Evolutionary conservation across 1,139 yeast species (phyloP).

Genomic region (Taiozyma sp.): DNA sequence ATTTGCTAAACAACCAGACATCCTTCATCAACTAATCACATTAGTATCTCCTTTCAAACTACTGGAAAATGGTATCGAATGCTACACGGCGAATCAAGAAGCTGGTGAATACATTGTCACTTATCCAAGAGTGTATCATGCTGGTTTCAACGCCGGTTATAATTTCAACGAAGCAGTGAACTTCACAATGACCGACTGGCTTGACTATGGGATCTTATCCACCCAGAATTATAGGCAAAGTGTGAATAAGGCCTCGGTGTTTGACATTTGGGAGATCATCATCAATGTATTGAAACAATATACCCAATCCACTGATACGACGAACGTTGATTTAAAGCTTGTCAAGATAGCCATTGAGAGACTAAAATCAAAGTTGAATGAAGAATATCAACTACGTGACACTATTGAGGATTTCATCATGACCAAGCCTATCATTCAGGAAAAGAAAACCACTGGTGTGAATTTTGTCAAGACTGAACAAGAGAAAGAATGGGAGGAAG

Average conservation of each 20-base stretch:
- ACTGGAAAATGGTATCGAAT: slow-evolving; percentile 46
- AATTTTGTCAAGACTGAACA: slow-evolving; percentile 6
- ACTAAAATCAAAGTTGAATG: slow-evolving; percentile 12
- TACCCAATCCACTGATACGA: slow-evolving; percentile 1
- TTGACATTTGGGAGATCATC: slow-evolving; percentile 32
- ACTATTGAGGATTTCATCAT: slow-evolving; percentile 11
- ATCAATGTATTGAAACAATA: slow-evolving; percentile 16
- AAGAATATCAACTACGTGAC: slow-evolving; percentile 14
- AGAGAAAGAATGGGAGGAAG: slow-evolving; percentile 19
- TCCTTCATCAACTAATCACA: slow-evolving; percentile 82
- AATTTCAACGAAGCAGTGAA: slow-evolving; percentile 80
- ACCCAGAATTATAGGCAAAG: slow-evolving; percentile 44
- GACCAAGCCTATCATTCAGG: slow-evolving; percentile 9
- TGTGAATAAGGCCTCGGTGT: slow-evolving; percentile 28
- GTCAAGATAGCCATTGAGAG: slow-evolving; percentile 10
- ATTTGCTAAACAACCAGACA: slow-evolving; percentile 80
- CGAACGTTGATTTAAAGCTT: slow-evolving; percentile 5
- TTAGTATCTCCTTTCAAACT: slow-evolving; percentile 64
- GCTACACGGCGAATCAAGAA: slow-evolving; percentile 70
- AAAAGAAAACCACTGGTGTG: neutral
- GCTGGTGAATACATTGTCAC: slow-evolving; percentile 78
- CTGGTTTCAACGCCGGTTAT: slow-evolving; percentile 75
- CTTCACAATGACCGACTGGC: slow-evolving; percentile 67
- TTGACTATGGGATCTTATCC: slow-evolving; percentile 56
- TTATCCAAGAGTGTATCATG: slow-evolving; percentile 73